Evolutionary conservation across 208 protist genomes (phyloP).

Genomic region (Strigomonas culicis): DNA sequence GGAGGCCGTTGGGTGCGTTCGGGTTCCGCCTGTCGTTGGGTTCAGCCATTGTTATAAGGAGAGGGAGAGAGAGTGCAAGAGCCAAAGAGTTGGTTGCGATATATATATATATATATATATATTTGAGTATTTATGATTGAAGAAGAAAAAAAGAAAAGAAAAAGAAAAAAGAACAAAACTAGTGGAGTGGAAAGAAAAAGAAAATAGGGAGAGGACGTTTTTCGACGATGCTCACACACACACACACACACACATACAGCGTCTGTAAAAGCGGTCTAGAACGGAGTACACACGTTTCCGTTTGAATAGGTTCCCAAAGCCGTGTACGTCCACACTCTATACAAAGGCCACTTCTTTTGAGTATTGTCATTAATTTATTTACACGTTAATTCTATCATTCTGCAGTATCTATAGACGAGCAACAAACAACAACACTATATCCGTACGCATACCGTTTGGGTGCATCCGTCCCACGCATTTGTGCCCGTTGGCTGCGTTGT

Average conservation of each 20-base stretch:
- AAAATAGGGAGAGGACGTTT: neutral
- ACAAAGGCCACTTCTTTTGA: no score
- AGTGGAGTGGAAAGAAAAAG: neutral
- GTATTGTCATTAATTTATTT: neutral
- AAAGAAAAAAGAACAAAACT: conserved; percentile 3
- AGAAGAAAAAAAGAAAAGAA: conserved; percentile 12
- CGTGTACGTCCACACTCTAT: no score
- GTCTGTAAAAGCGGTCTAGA: no score
- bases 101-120: neutral
- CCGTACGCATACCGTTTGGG: no score
- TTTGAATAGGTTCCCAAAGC: no score
- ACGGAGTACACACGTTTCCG: no score
- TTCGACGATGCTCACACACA: neutral
- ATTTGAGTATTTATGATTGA: conserved; percentile 8
- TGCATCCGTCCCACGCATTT: no score
- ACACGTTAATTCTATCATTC: neutral
- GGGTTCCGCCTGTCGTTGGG: conserved; percentile 34
- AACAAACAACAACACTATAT: neutral
- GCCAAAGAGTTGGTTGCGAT: neutral
- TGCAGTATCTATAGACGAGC: neutral
- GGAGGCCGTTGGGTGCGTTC: conserved; percentile 44
- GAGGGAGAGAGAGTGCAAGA: neutral
- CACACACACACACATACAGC: no score
- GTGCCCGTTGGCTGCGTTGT: no score
- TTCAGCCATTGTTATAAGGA: conserved; percentile 4